Base-by-base conservation (phyloP, 176 grass and related monocot species). In the Pontederia crassipes region DNA sequence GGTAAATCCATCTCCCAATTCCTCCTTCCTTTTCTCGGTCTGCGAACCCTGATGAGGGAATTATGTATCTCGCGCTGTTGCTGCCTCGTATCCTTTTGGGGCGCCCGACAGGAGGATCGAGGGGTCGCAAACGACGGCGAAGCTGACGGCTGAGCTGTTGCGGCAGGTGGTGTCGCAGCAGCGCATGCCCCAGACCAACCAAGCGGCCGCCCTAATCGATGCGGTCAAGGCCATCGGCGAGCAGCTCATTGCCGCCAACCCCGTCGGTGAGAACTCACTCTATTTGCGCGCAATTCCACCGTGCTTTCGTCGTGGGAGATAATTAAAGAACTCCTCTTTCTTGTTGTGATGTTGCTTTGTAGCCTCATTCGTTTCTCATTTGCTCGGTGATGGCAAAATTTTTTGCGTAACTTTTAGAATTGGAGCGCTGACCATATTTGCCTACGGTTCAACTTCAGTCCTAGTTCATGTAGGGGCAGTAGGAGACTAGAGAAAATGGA, bases 161-260 rank as follows among this genome's bases (percentile, higher is more conserved):
- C 85, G 93, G 40, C 90, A 79, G 54, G 81, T 98, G 47, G 81
- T 98, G 17, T 98, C 93, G 2, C 81, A 92, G 48, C 81, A 83
- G 46, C 84, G 93, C 32, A 83, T 98, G 79, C 76, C 84, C 9
- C 74, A 74, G 65, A 67, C 79, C 18, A 92, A 86, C 72, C 93
- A 88, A 72, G 88, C 87, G 10, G 71, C 84, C 9, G 48, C 74
- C 4, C 79, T 98, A 10, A 75, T 86, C 2, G 81, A 92, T 26
- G 87, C 87, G 2, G 75, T 98, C 54, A 81, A 67, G 27, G 76
- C 81, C 14, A 81, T 92, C 8, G 87, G 93, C 45, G 81, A 98
- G 74, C 93, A 98, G 74, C 74, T 98, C 53, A 92, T 98, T 49
- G 75, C 79, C 47, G 87, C 84, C 40, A 98, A 98, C 47, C 84